phyloP scores from a whole-genome alignment of 2,329 filamentous ascomycete genomes.

The Sporothrix dimorphospora region DNA sequence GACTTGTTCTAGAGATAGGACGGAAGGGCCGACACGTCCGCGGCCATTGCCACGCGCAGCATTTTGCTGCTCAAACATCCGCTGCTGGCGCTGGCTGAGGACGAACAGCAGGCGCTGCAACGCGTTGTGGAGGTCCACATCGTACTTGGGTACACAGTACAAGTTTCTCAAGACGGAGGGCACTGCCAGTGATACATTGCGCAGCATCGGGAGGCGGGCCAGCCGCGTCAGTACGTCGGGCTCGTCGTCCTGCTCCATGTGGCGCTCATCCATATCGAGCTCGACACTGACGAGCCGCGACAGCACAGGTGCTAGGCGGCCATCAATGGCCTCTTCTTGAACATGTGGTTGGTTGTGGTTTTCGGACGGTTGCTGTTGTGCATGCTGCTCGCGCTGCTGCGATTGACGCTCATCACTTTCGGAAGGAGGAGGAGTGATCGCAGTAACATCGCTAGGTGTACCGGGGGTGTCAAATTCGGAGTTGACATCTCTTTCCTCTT shows the following conservation, averaged over 20 bases:
- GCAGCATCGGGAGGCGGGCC: conserved; percentile 33
- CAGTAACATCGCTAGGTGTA: not conserved
- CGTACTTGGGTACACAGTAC: conserved; percentile 22
- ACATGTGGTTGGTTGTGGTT: not conserved
- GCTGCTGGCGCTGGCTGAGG: conserved; percentile 18
- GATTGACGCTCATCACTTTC: not conserved
- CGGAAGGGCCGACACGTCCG: not conserved
- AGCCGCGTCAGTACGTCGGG: conserved; percentile 46
- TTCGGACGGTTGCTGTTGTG: not conserved
- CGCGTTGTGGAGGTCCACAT: conserved; percentile 25
- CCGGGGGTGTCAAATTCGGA: not conserved
- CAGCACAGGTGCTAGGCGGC: conserved; percentile 36
- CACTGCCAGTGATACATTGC: conserved; percentile 51
- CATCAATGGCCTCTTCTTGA: not conserved
- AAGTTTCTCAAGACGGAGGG: conserved; percentile 36
- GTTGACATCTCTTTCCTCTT: not conserved
- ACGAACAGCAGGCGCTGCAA: conserved; percentile 14
- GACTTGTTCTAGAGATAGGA: not conserved
- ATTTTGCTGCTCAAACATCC: not conserved
- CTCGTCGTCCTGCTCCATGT: conserved; percentile 38
- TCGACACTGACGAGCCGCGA: conserved; percentile 50
- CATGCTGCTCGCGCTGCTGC: not conserved
- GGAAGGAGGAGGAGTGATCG: not conserved
- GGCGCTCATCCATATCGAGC: conserved; percentile 49
- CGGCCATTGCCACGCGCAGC: not conserved